Conservation (phyloP, 805 yeast species). For the Geotrichum ghanense region DNA sequence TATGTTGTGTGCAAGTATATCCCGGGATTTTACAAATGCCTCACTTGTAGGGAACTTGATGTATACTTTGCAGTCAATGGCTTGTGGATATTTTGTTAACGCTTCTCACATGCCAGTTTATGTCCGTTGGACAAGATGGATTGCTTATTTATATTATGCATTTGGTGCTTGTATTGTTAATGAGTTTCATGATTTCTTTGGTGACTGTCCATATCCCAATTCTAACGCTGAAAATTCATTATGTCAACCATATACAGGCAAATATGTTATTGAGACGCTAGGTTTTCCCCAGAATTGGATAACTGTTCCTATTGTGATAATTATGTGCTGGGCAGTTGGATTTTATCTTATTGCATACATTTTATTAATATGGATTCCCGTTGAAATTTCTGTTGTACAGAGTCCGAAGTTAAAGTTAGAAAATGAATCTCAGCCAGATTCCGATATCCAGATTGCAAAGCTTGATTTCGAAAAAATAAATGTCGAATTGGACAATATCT, state of each 20-base stretch:
- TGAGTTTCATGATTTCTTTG: slow-evolving; percentile 50
- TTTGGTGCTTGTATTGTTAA: slow-evolving; percentile 59
- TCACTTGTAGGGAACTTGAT: slow-evolving; percentile 49
- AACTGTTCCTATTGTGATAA: slow-evolving; percentile 49
- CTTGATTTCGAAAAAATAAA: slow-evolving; percentile 8
- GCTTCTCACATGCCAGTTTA: slow-evolving; percentile 69
- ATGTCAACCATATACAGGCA: slow-evolving; percentile 45
- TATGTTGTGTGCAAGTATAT: slow-evolving; percentile 38
- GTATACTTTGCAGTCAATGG: slow-evolving; percentile 63
- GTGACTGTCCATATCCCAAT: slow-evolving; percentile 39
- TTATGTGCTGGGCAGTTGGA: slow-evolving; percentile 48
- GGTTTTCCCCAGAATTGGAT: slow-evolving; percentile 61
- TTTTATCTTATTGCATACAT: slow-evolving; percentile 39
- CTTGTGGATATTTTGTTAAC: slow-evolving; percentile 73
- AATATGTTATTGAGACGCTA: slow-evolving; percentile 38
- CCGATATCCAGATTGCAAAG: slow-evolving; percentile 6
- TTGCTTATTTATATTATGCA: slow-evolving; percentile 68
- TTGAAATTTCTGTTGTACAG: slow-evolving; percentile 34
- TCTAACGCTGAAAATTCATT: slow-evolving; percentile 17
- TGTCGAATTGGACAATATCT: slow-evolving; percentile 19
- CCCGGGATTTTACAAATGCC: slow-evolving; percentile 52
- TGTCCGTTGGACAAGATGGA: slow-evolving; percentile 73
- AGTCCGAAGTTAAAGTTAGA: background rate
- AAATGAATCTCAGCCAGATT: slow-evolving; percentile 20
- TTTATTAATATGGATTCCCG: slow-evolving; percentile 36